Base-by-base conservation (phyloP, 305 asterid genomes). In the Fraxinus greggii region DNA sequence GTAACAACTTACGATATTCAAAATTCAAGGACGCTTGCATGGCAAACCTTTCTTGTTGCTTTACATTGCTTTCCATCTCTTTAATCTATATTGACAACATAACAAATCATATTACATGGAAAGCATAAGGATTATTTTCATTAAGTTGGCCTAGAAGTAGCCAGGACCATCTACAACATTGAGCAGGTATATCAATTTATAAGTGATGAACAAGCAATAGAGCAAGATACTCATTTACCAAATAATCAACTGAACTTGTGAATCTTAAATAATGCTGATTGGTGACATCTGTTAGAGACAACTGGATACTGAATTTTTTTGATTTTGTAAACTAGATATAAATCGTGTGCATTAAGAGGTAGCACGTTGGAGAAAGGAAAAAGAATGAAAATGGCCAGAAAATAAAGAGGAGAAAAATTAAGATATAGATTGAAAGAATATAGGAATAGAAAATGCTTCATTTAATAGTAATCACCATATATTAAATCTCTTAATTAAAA, bases 41-140 rank as follows among this genome's bases (percentile, higher is more conserved):
- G 77, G 97, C 98, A 82, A 82, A 29, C 86, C 89, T 94, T 82
- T 92, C 97, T 78, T 92, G 96, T 75, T 90, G 92, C 89, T 96
- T 96, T 76, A 88, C 83, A 79, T 83, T 82, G 83, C 89, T 89
- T 85, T 93, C 99, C 97, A 96, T 89, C 77, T 94, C 98, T 90
- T 93, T 94, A 42, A 96, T 89, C 99, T 96, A 83, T 67, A 84
- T 74, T 42, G 72, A 45, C 36, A 70, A 56, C 42, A 56, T 81
- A 79, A 79, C 80, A 81, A 84, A 76, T 38, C 76, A 88, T 81
- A 79, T 80, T 54, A 35, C 72, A 84, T 73, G n/a, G 70, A 29
- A 72, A 40, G 48, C 35, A 72, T 63, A 76, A 75, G 54, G 72
- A 12, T 19, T 76, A 82, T 69, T 80, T 15, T 54, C 19, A 23